These are phyloP conservation scores for Escallonia rubra DNA, from an alignment of 129 eudicot genomes.

Conservation along the genomic window DNA sequence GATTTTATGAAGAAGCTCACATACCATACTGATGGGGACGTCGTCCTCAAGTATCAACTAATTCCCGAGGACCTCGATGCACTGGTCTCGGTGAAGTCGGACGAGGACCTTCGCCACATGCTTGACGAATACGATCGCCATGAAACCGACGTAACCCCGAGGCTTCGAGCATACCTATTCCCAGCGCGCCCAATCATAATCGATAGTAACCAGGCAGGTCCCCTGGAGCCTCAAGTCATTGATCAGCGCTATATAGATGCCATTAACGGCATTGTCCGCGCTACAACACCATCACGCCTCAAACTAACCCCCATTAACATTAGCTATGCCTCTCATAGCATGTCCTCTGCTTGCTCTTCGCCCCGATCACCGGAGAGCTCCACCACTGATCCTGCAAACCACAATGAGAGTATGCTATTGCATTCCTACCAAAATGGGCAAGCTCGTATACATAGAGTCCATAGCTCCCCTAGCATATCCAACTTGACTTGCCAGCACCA, in stretches of 20 bases:
- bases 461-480: slow-evolving; percentile 59
- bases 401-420: not conserved
- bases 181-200: slow-evolving; percentile 37
- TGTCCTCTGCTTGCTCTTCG: slow-evolving; percentile 54
- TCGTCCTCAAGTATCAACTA: slow-evolving; percentile 69
- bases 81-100: slow-evolving; percentile 65
- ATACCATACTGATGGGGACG: slow-evolving; percentile 49
- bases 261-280: slow-evolving; percentile 50
- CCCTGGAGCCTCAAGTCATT: slow-evolving; percentile 30
- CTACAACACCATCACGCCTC: slow-evolving; percentile 9
- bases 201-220: slow-evolving; percentile 24
- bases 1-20: slow-evolving; percentile 75
- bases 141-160: slow-evolving; percentile 40
- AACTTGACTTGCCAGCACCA: slow-evolving; percentile 24
- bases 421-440: slow-evolving; percentile 13
- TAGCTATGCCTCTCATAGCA: slow-evolving; percentile 8
- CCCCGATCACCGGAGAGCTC: slow-evolving; percentile 51
- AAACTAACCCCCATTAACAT: slow-evolving; percentile 23
- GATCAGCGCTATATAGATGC: slow-evolving; percentile 71
- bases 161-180: slow-evolving; percentile 70
- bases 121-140: slow-evolving; percentile 56
- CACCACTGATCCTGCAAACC: slow-evolving; percentile 16
- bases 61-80: slow-evolving; percentile 67
- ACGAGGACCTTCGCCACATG: slow-evolving; percentile 78
- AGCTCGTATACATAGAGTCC: slow-evolving; percentile 35